A percentile compares a stretch with the other conserved stretches of the same genome.
Evolutionary conservation across 2,329 filamentous ascomycete species (phyloP).

Genomic region (Neofusicoccum parvum): DNA sequence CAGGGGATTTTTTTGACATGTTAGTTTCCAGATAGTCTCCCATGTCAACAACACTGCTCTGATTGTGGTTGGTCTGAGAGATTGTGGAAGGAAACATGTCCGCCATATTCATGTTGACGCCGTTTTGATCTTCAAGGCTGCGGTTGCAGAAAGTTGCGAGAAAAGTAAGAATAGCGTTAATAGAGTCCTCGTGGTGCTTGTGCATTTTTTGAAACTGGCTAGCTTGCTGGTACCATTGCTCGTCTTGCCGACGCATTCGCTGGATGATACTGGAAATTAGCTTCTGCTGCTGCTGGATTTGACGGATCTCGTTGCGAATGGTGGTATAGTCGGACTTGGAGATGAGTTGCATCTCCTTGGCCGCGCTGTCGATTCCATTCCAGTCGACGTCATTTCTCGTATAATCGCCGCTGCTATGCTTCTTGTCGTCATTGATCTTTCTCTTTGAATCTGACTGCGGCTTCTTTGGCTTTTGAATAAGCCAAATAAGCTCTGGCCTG

Average conservation of each 20-base stretch:
- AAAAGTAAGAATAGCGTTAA: conserved; percentile 98
- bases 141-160: conserved; percentile 95
- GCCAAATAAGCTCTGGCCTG: conserved; percentile 88
- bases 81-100: conserved; percentile 76
- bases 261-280: conserved; percentile 82
- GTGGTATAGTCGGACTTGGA: conserved; percentile 74
- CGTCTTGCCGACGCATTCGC: conserved; percentile 80
- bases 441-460: conserved; percentile 54
- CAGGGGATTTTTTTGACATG: conserved; percentile 35
- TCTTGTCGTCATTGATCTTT: conserved; percentile 61
- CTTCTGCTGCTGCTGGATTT: conserved; percentile 82
- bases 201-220: conserved; percentile 88
- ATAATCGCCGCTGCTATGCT: conserved; percentile 73
- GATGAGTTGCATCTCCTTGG: conserved; percentile 52
- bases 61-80: conserved; percentile 52
- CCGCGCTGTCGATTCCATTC: conserved; percentile 26
- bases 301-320: conserved; percentile 77
- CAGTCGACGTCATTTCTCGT: conserved; percentile 43
- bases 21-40: conserved; percentile 53
- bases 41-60: conserved; percentile 64
- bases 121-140: conserved; percentile 80
- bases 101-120: conserved; percentile 77
- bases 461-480: conserved; percentile 93
- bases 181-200: conserved; percentile 95
- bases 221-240: conserved; percentile 84